Evolutionary conservation across 306 rosid species (phyloP).

Genomic region (Inga oerstediana): DNA sequence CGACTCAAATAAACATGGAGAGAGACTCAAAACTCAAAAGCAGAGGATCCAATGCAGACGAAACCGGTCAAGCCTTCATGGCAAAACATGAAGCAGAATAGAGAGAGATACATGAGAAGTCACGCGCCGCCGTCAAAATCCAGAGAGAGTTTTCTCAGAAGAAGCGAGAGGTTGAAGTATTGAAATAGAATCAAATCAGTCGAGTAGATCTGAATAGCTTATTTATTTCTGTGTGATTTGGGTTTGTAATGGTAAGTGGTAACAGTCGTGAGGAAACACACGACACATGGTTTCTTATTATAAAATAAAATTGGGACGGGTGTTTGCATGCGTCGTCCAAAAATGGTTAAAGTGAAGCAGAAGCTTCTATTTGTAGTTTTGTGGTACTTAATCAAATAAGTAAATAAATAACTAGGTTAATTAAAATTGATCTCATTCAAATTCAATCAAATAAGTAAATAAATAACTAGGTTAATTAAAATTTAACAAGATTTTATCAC

Average conservation of each 20-base stretch:
- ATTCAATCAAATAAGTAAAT: too few species aligned
- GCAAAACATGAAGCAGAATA: constrained; percentile 20
- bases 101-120: background rate
- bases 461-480: background rate
- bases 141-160: background rate
- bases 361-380: constrained; percentile 46
- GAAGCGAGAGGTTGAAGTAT: background rate
- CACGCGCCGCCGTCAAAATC: background rate
- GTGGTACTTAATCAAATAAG: too few species aligned
- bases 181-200: background rate
- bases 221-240: constrained; percentile 15
- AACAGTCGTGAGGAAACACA: constrained; percentile 34
- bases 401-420: background rate
- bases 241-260: constrained; percentile 23
- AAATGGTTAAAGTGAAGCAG: constrained; percentile 32
- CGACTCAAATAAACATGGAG: constrained; percentile 9
- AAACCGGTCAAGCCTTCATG: constrained; percentile 23
- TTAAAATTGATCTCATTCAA: background rate
- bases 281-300: constrained; percentile 35
- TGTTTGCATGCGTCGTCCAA: constrained; percentile 16
- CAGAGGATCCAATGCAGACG: constrained; percentile 32
- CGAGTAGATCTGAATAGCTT: constrained; percentile 29
- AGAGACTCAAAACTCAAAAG: constrained; percentile 19
- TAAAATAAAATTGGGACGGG: background rate
- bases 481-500: background rate